Conservation (phyloP, 257 asterid species). For the Solanum habrochaites region DNA sequence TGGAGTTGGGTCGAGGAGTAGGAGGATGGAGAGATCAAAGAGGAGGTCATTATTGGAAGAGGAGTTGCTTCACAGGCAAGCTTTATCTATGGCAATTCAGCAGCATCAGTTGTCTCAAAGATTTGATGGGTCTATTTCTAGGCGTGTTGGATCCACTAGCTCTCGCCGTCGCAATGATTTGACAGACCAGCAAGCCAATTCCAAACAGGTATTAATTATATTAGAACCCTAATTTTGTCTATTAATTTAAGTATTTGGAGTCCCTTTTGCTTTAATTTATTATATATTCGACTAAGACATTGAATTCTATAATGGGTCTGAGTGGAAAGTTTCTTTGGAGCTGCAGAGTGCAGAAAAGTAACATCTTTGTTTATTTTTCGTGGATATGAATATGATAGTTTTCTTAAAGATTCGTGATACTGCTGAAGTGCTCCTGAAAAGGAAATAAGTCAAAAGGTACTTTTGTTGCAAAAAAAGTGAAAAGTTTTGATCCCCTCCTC, state of each 20-base stretch:
- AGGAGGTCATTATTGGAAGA: slow-evolving; percentile 66
- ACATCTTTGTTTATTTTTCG: not conserved
- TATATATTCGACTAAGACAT: not conserved
- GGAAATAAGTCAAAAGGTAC: not conserved
- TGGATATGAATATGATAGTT: not conserved
- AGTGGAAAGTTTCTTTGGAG: not conserved
- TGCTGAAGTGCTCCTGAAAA: not conserved
- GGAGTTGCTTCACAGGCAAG: slow-evolving; percentile 79
- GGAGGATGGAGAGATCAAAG: slow-evolving; percentile 58
- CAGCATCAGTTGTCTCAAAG: slow-evolving; percentile 91
- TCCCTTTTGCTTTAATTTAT: not conserved
- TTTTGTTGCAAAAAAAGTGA: not conserved
- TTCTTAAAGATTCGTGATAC: not conserved
- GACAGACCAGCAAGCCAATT: slow-evolving; percentile 29
- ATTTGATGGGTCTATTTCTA: slow-evolving; percentile 73
- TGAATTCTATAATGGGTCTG: not conserved
- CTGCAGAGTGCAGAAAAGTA: not conserved
- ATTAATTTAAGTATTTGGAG: not conserved
- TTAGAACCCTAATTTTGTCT: not conserved
- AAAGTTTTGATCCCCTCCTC: not conserved
- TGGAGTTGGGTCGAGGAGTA: slow-evolving; percentile 65
- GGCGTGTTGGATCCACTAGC: slow-evolving; percentile 90
- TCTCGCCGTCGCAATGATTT: slow-evolving; percentile 69
- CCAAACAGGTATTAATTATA: slow-evolving; percentile 15
- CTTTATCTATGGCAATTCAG: slow-evolving; percentile 92